Percentiles rank a stretch among this genome's conserved stretches.
These are phyloP conservation scores for Calonectria honghensis DNA, from an alignment of 2,329 filamentous ascomycete genomes.

Conservation along the genomic window DNA sequence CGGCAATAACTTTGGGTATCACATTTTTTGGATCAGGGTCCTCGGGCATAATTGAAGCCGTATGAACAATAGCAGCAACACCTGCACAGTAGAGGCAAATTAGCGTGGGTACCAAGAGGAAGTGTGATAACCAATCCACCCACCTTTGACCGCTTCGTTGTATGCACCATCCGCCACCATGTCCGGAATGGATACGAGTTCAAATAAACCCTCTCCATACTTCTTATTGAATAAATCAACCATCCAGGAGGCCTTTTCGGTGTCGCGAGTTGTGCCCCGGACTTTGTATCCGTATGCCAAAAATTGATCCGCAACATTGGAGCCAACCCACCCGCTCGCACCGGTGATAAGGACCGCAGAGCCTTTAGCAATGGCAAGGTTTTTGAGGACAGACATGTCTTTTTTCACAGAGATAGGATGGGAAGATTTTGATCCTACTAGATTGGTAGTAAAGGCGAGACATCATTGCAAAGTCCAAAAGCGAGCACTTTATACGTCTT, in stretches of 20 bases:
- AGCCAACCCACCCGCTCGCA: conserved; percentile 15
- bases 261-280: conserved; percentile 6
- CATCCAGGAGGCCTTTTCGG: neutral
- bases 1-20: conserved; percentile 58
- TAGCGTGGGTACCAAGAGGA: neutral
- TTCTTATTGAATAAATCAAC: neutral
- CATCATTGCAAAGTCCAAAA: neutral
- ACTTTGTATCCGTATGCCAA: conserved; percentile 10
- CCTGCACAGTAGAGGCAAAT: conserved; percentile 16
- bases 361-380: neutral
- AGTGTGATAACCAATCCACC: neutral
- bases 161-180: conserved; percentile 8
- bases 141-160: conserved; percentile 21
- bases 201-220: neutral
- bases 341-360: neutral
- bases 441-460: neutral
- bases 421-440: neutral
- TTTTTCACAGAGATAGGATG: neutral
- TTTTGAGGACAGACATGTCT: neutral
- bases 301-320: conserved; percentile 1
- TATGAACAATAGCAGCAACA: conserved; percentile 60
- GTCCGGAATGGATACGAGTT: conserved; percentile 7
- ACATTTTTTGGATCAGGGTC: conserved; percentile 60
- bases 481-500: neutral
- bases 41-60: conserved; percentile 59